phyloP scores from a whole-genome alignment of 2,329 filamentous ascomycete genomes.

The Botrytis fabae region DNA sequence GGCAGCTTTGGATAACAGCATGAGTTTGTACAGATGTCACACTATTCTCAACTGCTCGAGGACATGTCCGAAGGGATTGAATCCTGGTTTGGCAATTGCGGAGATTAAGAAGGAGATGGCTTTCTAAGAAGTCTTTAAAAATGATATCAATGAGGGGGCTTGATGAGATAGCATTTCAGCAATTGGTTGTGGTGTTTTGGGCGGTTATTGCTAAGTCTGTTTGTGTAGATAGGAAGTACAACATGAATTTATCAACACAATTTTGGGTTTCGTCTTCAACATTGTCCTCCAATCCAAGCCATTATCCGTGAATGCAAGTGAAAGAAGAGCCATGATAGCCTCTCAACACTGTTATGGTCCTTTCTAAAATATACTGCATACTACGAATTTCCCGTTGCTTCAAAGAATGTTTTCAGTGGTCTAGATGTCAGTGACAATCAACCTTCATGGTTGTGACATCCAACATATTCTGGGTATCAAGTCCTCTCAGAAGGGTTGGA shows the following conservation, averaged over 20 bases:
- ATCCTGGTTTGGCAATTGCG: slow-evolving; percentile 91
- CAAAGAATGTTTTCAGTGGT: background rate
- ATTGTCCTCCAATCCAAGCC: background rate
- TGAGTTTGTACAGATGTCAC: slow-evolving; percentile 98
- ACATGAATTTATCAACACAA: slow-evolving; percentile 21
- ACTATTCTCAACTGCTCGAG: slow-evolving; percentile 98
- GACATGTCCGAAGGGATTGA: slow-evolving; percentile 97
- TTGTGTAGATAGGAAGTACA: slow-evolving; percentile 22
- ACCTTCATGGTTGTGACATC: background rate
- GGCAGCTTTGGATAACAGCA: slow-evolving; percentile 92
- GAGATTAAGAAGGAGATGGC: slow-evolving; percentile 99
- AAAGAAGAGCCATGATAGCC: too few species aligned
- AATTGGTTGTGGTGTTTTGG: slow-evolving; percentile 19
- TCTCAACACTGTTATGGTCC: background rate
- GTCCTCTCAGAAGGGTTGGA: background rate
- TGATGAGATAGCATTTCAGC: slow-evolving; percentile 12
- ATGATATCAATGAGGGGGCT: slow-evolving; percentile 2
- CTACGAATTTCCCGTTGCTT: background rate
- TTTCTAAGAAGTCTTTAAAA: slow-evolving; percentile 35
- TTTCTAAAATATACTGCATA: background rate
- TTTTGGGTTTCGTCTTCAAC: background rate
- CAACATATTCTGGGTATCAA: background rate
- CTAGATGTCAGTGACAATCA: background rate
- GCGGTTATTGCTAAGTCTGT: slow-evolving; percentile 21
- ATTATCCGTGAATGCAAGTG: background rate